These are phyloP conservation scores for Cladosporium sphaerospermum DNA, from an alignment of 2,329 filamentous ascomycete species.

Conservation along the genomic window DNA sequence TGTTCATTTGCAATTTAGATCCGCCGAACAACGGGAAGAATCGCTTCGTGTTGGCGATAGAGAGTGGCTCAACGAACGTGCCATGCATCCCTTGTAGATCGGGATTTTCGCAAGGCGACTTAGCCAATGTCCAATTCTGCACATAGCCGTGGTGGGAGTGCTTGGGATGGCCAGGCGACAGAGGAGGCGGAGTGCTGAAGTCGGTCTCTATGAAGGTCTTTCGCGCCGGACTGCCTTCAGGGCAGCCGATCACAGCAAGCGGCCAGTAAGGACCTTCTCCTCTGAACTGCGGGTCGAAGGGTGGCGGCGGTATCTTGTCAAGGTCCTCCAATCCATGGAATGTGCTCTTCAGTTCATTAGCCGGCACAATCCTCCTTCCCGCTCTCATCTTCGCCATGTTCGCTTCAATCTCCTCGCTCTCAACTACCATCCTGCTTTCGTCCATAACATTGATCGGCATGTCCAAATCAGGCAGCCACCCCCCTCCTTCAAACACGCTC, in stretches of 20 bases:
- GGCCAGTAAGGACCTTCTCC: slow-evolving; percentile 37
- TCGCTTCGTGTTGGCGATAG: slow-evolving; percentile 37
- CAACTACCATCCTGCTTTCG: slow-evolving; percentile 42
- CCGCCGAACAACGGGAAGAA: slow-evolving; percentile 47
- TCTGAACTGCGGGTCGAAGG: slow-evolving; percentile 29
- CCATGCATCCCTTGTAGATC: slow-evolving; percentile 42
- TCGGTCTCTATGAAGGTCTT: slow-evolving; percentile 31
- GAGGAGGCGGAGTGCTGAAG: slow-evolving; percentile 32
- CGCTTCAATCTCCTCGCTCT: slow-evolving; percentile 40
- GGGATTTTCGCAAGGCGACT: slow-evolving; percentile 41
- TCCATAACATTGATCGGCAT: slow-evolving; percentile 46
- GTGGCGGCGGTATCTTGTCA: slow-evolving; percentile 20
- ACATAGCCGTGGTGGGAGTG: slow-evolving; percentile 41
- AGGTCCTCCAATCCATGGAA: slow-evolving; percentile 25
- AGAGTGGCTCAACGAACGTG: slow-evolving; percentile 44
- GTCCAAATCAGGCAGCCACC: slow-evolving; percentile 40
- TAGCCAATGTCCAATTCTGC: slow-evolving; percentile 41
- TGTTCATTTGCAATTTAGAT: slow-evolving; percentile 46
- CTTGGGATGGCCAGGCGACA: slow-evolving; percentile 25
- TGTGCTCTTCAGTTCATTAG: slow-evolving; percentile 25
- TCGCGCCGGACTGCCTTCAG: slow-evolving; percentile 32
- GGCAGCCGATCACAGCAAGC: slow-evolving; percentile 37
- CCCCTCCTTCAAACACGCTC: slow-evolving; percentile 27
- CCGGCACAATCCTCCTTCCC: slow-evolving; percentile 25
- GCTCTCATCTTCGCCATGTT: slow-evolving; percentile 31